phyloP scores from a whole-genome alignment of 2,329 filamentous ascomycete genomes.

The Talaromyces sp. region DNA sequence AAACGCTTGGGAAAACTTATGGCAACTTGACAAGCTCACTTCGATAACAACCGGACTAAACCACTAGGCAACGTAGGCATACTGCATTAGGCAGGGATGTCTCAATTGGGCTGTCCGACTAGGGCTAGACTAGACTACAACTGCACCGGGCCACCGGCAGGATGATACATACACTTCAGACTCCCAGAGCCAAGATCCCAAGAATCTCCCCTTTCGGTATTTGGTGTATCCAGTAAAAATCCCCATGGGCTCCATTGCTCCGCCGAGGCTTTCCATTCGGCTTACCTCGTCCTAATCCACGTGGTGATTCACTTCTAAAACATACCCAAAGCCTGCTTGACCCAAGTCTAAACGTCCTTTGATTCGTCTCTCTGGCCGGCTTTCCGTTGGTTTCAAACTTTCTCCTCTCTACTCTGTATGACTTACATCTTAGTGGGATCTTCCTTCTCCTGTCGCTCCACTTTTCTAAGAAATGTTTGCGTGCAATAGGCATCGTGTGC shows the following conservation, averaged over 20 bases:
- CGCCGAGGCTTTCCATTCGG: neutral
- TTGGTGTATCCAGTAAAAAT: neutral
- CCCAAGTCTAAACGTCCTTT: neutral
- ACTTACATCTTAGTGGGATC: slow-evolving; percentile 1
- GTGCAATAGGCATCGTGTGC: neutral
- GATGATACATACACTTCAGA: neutral
- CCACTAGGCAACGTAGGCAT: neutral
- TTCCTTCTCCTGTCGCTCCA: neutral
- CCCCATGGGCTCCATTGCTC: neutral
- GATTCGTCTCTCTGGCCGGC: neutral
- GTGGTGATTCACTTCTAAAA: slow-evolving; percentile 2
- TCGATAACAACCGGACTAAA: neutral
- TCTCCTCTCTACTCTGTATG: neutral
- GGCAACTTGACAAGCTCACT: neutral
- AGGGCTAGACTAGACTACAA: neutral
- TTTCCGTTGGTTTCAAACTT: neutral
- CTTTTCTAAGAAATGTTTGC: neutral
- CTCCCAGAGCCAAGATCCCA: neutral
- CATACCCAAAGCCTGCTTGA: neutral
- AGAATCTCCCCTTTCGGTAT: neutral
- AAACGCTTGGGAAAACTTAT: neutral
- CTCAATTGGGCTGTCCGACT: neutral
- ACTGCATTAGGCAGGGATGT: neutral
- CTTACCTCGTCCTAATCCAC: neutral
- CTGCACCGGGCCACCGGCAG: too few relatives aligned